Base-by-base conservation (phyloP, 352 stramenopile genomes). In the Globisporangium recalcitrans region DNA sequence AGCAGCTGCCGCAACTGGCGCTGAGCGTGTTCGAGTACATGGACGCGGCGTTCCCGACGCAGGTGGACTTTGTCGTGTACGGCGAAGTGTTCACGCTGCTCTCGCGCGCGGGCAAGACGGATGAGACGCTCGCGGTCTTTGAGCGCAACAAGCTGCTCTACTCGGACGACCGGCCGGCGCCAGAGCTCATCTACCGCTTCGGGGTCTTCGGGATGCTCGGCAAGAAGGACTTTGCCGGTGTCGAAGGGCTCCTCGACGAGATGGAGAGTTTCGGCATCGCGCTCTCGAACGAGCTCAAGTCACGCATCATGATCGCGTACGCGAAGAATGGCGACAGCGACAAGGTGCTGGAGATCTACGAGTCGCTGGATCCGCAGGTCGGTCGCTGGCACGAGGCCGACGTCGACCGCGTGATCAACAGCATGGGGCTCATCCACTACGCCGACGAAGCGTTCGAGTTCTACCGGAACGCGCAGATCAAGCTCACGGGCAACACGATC, bases 111-210 rank as follows among this genome's bases (percentile, higher is more conserved):
- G 69, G 67, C 55, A 54, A 77, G 4, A 26, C 36, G 2, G 27
- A 69, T 24, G 53, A 44, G 26, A 77, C 76, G 56, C 65, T 60
- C 9, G 52, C 27, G 13, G 69, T 78, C 57, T 85, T 71, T 29
- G 63, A 78, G 54, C 60, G 67, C 56, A 67, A 63, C 19, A 65
- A 69, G 49, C 55, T 46, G 13, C 59, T 65, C 29, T 81, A 76
- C 61, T 60, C 49, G 8, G 54, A 73, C 14, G 62, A 65, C 22
- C 58, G 55, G 19, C 55, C 42, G 0, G 63, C 68, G 10, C 73
- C 75, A 1, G 80, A 88, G 56, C 77, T 91, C 27, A 69, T 90
- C 52, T 87, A 85, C 44, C 78, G 78, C 59, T 76, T 82, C 44
- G 76, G 82, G 16, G 72, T 83, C 19, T 73, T 73, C 14, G 78